These are phyloP conservation scores for Plasmodium coatneyi DNA, from an alignment of 169 alveolate genomes.

Conservation along the genomic window DNA sequence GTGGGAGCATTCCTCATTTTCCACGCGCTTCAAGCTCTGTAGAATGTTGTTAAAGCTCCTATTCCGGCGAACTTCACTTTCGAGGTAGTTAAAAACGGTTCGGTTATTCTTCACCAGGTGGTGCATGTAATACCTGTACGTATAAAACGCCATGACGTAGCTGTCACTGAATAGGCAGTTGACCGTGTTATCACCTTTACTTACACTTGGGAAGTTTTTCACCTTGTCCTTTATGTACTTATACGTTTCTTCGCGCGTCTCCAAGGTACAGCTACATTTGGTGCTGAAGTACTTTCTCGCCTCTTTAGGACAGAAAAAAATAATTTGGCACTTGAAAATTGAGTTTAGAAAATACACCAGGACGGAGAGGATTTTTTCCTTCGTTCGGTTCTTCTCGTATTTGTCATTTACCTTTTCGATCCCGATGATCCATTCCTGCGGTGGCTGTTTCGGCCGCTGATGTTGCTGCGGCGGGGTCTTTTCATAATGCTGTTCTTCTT, in stretches of 20 bases:
- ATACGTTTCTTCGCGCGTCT: conserved; percentile 62
- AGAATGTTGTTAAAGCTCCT: conserved; percentile 44
- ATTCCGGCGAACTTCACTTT: conserved; percentile 55
- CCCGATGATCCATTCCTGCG: conserved; percentile 67
- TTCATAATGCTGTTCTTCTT: not conserved
- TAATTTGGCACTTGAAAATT: conserved; percentile 51
- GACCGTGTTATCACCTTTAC: conserved; percentile 16
- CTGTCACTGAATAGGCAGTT: conserved; percentile 64
- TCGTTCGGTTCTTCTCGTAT: conserved; percentile 59
- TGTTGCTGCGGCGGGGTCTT: not conserved
- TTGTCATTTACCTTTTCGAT: conserved; percentile 71
- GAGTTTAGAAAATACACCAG: conserved; percentile 59
- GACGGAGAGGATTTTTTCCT: conserved; percentile 60
- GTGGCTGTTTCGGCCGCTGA: not conserved
- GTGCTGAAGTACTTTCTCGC: conserved; percentile 65
- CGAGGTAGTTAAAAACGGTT: conserved; percentile 34
- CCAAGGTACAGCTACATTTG: conserved; percentile 37
- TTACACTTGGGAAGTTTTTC: conserved; percentile 36
- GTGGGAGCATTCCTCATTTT: conserved; percentile 6
- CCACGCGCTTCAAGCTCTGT: conserved; percentile 24
- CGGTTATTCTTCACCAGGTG: conserved; percentile 60
- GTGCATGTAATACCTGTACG: conserved; percentile 69
- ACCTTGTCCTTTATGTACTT: conserved; percentile 63
- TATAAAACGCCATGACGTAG: conserved; percentile 61
- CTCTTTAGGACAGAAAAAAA: conserved; percentile 74